Base-by-base conservation (phyloP, 495 filamentous ascomycete genomes). In the Jackrogersella minutella region DNA sequence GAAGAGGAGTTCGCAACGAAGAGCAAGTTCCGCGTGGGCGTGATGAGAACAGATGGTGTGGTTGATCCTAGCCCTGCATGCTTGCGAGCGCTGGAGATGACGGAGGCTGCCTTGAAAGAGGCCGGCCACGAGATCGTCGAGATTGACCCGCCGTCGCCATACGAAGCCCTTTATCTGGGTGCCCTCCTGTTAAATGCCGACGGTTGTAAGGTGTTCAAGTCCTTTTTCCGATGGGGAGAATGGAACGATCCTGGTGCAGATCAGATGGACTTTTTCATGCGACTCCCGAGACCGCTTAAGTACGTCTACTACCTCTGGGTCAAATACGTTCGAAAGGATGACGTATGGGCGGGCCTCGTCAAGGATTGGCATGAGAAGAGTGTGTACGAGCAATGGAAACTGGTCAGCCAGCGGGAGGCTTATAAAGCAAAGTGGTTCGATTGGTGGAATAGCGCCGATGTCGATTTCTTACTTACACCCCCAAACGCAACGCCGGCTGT, bases 401-500 rank as follows among this genome's bases (percentile, higher is more conserved):
- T 93, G 24, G 91, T 93, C 1, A 82, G 84, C 0, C 81, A 86
- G 76, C 85, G 95, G 24, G 95, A 99, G 76, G 81, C 81, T 5
- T 94, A 91, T 77, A 89, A 88, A 57, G 84, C 82, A 1, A 82
- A 81, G 61, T 97, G 90, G 87, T 91, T 90, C 71, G 85, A 88
- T 13, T 97, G 92, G 89, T 93, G 92, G 91, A 82, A 88, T 31
- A 81, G 85, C 51, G 80, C 81, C 36, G 80, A 86, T 53, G 81
- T 91, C 61, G 95, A 97, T 70, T 88, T 94, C 56, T 83, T 98
- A 30, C 73, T 97, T 13, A 88, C 90, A 28, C 90, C 91, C n/a
- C 91, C 88, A 2, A 96, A 97, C 76, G 92, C 94, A 0, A 93
- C 92, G 13, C 94, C 95, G 0, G 95, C 94, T 9, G 85, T 97